phyloP scores from a whole-genome alignment of 2,329 filamentous ascomycete genomes.

The Didymella sp. region DNA sequence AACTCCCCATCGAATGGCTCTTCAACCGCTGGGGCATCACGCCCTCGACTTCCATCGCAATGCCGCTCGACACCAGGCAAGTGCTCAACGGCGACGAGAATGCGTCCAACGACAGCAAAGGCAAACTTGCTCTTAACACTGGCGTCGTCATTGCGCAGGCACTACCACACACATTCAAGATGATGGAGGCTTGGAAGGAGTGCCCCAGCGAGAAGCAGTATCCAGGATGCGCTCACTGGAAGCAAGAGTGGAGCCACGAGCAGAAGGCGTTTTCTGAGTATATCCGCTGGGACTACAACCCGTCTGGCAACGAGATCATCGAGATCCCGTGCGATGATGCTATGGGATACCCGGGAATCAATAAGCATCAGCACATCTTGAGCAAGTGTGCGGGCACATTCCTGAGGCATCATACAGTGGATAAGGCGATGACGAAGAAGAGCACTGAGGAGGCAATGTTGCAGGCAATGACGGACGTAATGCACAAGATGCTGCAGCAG shows the following conservation, averaged over 20 bases:
- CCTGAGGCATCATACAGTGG: slow-evolving; percentile 38
- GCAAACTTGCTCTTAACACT: slow-evolving; percentile 48
- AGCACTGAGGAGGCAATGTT: slow-evolving; percentile 26
- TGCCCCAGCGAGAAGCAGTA: slow-evolving; percentile 40
- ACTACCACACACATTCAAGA: slow-evolving; percentile 33
- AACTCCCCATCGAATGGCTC: slow-evolving; percentile 58
- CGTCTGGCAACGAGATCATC: slow-evolving; percentile 32
- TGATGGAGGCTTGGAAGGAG: slow-evolving; percentile 42
- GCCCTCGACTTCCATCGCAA: slow-evolving; percentile 50
- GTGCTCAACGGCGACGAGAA: slow-evolving; percentile 19
- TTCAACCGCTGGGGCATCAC: slow-evolving; percentile 57
- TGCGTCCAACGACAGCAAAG: slow-evolving; percentile 48
- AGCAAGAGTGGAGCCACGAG: slow-evolving; percentile 41
- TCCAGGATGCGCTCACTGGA: slow-evolving; percentile 39
- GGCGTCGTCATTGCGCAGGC: slow-evolving; percentile 52
- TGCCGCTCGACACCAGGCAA: slow-evolving; percentile 49
- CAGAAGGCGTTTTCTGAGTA: slow-evolving; percentile 46
- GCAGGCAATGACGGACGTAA: slow-evolving; percentile 22
- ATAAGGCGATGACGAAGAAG: slow-evolving; percentile 25
- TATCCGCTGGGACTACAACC: slow-evolving; percentile 45
- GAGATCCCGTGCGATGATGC: slow-evolving; percentile 47
- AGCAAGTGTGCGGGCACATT: slow-evolving; percentile 38
- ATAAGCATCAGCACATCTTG: slow-evolving; percentile 15
- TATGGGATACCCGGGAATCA: slow-evolving; percentile 41
- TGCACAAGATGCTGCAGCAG: slow-evolving; percentile 19